Conservation (phyloP, 495 filamentous ascomycete species). For the Bacidia gigantensis region DNA sequence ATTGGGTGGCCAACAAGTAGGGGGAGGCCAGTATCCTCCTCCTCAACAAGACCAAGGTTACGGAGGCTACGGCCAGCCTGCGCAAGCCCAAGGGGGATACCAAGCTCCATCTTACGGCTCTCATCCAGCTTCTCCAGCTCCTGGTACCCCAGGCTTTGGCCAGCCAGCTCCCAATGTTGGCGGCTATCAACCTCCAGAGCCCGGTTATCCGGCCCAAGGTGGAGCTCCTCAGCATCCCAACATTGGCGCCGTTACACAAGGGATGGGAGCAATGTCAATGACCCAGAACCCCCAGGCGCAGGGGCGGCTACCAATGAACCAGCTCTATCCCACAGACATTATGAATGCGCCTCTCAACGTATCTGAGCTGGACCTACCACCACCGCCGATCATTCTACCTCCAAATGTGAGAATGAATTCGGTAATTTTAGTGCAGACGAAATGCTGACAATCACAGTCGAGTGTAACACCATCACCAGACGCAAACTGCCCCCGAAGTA, state of each 20-base stretch:
- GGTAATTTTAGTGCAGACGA: neutral
- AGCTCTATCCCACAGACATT: constrained; percentile 82
- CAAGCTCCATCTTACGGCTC: constrained; percentile 42
- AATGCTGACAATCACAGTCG: constrained; percentile 42
- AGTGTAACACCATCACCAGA: constrained; percentile 85
- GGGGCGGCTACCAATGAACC: constrained; percentile 54
- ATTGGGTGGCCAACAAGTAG: constrained; percentile 41
- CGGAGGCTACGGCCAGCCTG: constrained; percentile 42
- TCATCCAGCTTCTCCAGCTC: constrained; percentile 27
- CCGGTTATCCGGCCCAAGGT: constrained; percentile 45
- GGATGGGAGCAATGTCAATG: constrained; percentile 60
- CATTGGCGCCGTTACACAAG: constrained; percentile 64
- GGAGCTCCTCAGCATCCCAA: constrained; percentile 37
- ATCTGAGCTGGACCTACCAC: constrained; percentile 79
- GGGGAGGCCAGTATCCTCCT: constrained; percentile 33
- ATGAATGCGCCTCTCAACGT: constrained; percentile 88
- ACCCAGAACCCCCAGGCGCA: constrained; percentile 37
- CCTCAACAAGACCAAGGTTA: constrained; percentile 30
- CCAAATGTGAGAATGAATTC: constrained; percentile 55
- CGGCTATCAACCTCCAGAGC: constrained; percentile 52
- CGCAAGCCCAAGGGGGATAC: constrained; percentile 32
- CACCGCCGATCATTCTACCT: constrained; percentile 80
- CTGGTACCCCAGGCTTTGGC: constrained; percentile 17
- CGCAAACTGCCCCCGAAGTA: constrained; percentile 93
- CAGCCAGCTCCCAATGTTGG: constrained; percentile 27